Conservation (phyloP, 495 filamentous ascomycete species). For the Hamigera avellanea region DNA sequence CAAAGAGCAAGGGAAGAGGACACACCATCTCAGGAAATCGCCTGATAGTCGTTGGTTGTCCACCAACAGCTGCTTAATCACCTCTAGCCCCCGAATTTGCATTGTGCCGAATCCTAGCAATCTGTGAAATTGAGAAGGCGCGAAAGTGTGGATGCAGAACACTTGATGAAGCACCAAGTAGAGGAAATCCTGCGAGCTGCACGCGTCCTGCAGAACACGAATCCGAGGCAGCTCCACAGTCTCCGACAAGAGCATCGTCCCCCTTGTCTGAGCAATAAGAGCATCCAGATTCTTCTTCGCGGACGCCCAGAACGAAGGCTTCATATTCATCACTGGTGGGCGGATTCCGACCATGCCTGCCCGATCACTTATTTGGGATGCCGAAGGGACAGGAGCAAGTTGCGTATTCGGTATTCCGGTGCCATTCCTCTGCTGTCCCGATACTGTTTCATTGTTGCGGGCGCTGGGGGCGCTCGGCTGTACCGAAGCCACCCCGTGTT, state of each 20-base stretch:
- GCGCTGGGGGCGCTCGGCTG: too few species aligned
- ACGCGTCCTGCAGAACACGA: conserved; percentile 45
- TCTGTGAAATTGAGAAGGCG: conserved; percentile 7
- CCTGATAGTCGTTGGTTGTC: conserved; percentile 21
- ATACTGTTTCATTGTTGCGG: too few species aligned
- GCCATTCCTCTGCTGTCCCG: too few species aligned
- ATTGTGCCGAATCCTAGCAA: conserved; percentile 6
- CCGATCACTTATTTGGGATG: too few species aligned
- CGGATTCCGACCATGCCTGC: too few species aligned
- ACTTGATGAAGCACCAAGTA: conserved; percentile 60
- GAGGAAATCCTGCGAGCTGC: conserved; percentile 40
- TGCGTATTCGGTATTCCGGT: too few species aligned
- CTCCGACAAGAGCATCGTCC: conserved; percentile 6
- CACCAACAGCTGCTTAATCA: conserved; percentile 22
- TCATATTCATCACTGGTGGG: neutral
- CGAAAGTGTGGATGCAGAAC: conserved; percentile 41
- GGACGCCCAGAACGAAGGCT: conserved; percentile 8
- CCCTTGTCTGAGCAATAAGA: conserved; percentile 6
- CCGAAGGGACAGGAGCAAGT: neutral
- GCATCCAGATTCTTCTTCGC: conserved; percentile 5
- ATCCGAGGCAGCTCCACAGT: conserved; percentile 40
- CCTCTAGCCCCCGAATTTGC: conserved; percentile 15
- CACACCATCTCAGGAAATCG: conserved; percentile 38
- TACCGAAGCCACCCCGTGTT: too few species aligned
- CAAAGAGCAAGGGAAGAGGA: conserved; percentile 36